Evolutionary conservation across 208 protist genomes (phyloP).

Genomic region (Wallacemonas sp.): DNA sequence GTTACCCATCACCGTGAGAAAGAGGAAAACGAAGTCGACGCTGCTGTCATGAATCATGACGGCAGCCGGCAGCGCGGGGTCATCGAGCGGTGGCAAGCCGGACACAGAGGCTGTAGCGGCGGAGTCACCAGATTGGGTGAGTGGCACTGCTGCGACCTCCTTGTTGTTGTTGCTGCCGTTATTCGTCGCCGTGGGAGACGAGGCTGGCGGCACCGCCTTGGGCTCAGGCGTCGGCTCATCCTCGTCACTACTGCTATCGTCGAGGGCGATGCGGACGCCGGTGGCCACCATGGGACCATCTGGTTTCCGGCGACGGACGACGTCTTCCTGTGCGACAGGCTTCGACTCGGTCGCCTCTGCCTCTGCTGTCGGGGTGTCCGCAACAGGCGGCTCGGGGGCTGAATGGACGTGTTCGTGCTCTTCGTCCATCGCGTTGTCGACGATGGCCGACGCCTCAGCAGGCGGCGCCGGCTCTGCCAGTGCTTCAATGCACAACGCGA

Average conservation of each 20-base stretch:
- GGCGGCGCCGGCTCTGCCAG: constrained; percentile 18
- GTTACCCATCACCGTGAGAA: constrained; percentile 87
- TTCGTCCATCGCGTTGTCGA: background rate
- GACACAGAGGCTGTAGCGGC: background rate
- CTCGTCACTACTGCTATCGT: constrained; percentile 62
- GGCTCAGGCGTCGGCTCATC: no score
- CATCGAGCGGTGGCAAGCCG: background rate
- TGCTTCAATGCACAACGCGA: constrained; percentile 73
- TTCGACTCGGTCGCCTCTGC: constrained; percentile 12
- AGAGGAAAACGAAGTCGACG: constrained; percentile 87
- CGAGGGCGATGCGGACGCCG: constrained; percentile 48
- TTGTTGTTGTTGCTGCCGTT: background rate
- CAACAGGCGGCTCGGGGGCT: background rate
- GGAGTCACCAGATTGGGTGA: background rate
- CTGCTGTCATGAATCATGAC: constrained; percentile 59
- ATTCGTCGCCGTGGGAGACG: no score
- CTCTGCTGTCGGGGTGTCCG: background rate
- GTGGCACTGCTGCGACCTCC: background rate
- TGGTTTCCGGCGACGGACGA: constrained; percentile 62
- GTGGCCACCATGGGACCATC: constrained; percentile 82
- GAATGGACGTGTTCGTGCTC: no score
- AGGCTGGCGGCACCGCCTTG: no score
- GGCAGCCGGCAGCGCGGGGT: constrained; percentile 21
- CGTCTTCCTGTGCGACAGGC: constrained; percentile 17
- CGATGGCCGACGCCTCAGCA: background rate